Evolutionary conservation across 164 flowering plant species (phyloP), one percentile per base, ranked within the genome.

Genomic region (Liriodendron chinense): DNA sequence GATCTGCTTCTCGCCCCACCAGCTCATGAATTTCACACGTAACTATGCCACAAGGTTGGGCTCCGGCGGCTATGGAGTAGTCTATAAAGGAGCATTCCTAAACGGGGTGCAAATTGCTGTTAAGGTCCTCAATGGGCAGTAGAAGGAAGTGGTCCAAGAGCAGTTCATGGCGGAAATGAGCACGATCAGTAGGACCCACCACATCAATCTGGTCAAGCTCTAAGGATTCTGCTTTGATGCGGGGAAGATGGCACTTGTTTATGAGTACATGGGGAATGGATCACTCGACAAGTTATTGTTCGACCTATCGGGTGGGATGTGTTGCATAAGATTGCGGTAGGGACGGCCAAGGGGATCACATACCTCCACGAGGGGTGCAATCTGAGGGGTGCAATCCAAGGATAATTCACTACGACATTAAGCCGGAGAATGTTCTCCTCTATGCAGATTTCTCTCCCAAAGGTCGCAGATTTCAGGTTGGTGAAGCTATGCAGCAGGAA

Each of bases 321-420:
- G 56, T 77, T 76, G 67, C 28, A 24, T 26, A 69, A 76, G 34
- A 77, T 77, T 7, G 77, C 77, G 2, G 64, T 79, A 21, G 81
- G 81, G 25, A 70, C 72, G 2, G 81, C 75, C 7, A 70, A 71
- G 34, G 81, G 81, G 8, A 75, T 79, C 1, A 69, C 75, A 16
- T 77, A 80, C 63, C 26, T 80, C 25, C 80, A 73, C n/a, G 82
- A 77, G 49, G 80, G 74, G 18, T 80, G 77, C 65, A 62, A 70
- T 26, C 71, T 73, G 34, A 34, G 82, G 34, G 74, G 18, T 80
- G 77, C 65, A 62, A 70, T 26, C 71, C 77, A 43, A 34, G 82
- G 34, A 80, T 80, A 20, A 80, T 80, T 7, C 82, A 80, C 72
- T 80, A 77, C 24, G 82, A 80, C 43, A 80, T 79, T 47, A 79